Conservation (phyloP, 2,329 filamentous ascomycete genomes). For the Neurospora crassa region DNA sequence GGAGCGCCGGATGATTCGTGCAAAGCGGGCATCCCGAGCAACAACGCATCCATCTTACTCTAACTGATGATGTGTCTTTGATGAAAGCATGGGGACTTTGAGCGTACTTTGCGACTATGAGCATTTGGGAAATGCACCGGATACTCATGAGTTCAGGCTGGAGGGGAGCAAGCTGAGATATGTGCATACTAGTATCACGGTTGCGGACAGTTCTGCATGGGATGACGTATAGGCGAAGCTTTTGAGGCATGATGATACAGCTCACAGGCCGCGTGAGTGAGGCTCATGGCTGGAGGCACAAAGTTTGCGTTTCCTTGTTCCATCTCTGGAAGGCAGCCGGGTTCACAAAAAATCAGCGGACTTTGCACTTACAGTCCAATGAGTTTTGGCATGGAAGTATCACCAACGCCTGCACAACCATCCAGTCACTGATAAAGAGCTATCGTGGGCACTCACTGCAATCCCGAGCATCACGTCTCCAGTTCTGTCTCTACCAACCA, state of each 20-base stretch:
- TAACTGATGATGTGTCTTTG: conserved; percentile 20
- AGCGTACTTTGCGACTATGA: conserved; percentile 18
- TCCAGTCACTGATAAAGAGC: not conserved
- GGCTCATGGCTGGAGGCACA: not conserved
- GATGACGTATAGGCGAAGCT: not conserved
- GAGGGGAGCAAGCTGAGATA: conserved; percentile 16
- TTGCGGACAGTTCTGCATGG: not conserved
- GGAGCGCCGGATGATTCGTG: conserved; percentile 16
- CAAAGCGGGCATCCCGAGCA: conserved; percentile 17
- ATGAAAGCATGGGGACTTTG: conserved; percentile 18
- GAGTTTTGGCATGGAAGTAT: not conserved
- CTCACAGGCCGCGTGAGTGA: not conserved
- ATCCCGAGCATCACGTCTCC: not conserved
- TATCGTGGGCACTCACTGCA: not conserved
- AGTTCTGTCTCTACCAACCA: too few species aligned
- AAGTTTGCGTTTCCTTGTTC: not conserved
- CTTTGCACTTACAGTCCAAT: not conserved
- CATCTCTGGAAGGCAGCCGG: not conserved
- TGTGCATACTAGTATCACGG: conserved; percentile 17
- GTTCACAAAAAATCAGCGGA: not conserved
- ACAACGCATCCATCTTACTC: conserved; percentile 17
- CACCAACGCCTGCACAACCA: not conserved
- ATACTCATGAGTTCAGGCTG: conserved; percentile 17
- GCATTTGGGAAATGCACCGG: too few species aligned
- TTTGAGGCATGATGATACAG: not conserved